Conservation (phyloP, 192 early-diverging fungal species). For the Backusella westeae region DNA sequence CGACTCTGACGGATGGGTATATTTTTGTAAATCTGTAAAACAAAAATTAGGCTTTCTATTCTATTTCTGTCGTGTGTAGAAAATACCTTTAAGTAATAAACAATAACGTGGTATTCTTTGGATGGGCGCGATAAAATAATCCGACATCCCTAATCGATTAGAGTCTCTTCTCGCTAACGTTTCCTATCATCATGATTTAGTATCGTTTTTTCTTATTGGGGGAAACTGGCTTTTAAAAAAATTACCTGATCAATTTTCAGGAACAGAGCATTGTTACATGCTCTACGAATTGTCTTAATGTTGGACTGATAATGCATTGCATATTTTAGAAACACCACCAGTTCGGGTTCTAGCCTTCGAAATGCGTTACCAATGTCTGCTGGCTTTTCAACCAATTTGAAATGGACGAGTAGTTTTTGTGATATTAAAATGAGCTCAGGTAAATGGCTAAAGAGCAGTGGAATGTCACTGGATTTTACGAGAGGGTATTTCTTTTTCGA, state of each 20-base stretch:
- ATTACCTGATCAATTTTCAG: conserved; percentile 28
- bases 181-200: conserved; percentile 14
- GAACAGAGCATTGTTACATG: conserved; percentile 28
- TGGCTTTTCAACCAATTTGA: conserved; percentile 18
- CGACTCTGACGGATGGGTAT: conserved; percentile 21
- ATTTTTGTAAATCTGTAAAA: conserved; percentile 36
- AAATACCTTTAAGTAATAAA: conserved; percentile 55
- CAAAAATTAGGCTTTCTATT: neutral
- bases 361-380: conserved; percentile 29
- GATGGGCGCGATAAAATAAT: conserved; percentile 73
- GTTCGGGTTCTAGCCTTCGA: conserved; percentile 9
- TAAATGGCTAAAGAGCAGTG: conserved; percentile 35
- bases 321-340: conserved; percentile 33
- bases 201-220: neutral
- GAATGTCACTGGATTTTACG: conserved; percentile 31
- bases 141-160: conserved; percentile 59
- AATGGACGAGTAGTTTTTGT: conserved; percentile 3
- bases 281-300: conserved; percentile 21
- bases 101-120: conserved; percentile 75
- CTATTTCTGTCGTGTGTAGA: neutral
- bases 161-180: conserved; percentile 41
- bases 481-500: conserved; percentile 29
- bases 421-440: conserved; percentile 29
- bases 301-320: conserved; percentile 30
- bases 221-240: neutral